Conservation (phyloP, 345 rosid species). For the Clarkia xantiana region DNA sequence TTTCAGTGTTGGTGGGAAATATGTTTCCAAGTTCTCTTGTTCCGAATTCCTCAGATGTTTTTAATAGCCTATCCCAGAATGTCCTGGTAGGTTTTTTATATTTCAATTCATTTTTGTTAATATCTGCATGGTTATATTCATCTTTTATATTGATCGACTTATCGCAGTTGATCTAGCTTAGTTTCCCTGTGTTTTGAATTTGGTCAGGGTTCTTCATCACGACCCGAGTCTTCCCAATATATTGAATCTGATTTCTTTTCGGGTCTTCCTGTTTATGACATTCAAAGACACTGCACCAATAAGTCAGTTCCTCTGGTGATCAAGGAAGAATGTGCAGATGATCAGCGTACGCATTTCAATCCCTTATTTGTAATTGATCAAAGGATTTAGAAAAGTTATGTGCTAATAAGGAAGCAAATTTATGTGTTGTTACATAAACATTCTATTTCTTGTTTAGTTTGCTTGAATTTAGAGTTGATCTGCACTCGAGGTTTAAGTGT, state of each 20-base stretch:
- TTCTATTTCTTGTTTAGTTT: neutral
- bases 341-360: conserved; percentile 26
- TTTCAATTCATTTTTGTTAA: too few species aligned
- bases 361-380: neutral
- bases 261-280: conserved; percentile 31
- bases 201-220: conserved; percentile 53
- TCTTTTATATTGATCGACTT: neutral
- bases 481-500: conserved; percentile 46
- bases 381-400: too few species aligned
- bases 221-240: conserved; percentile 18
- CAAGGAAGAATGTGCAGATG: conserved; percentile 7
- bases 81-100: conserved; percentile 47
- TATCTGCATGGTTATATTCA: too few species aligned
- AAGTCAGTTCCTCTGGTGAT: conserved; percentile 23
- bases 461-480: conserved; percentile 24
- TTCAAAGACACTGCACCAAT: conserved; percentile 39
- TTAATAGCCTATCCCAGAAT: conserved; percentile 23
- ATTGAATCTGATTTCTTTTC: conserved; percentile 53
- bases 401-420: too few species aligned
- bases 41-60: conserved; percentile 23
- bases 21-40: conserved; percentile 32
- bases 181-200: neutral
- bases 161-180: too few species aligned
- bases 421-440: too few species aligned
- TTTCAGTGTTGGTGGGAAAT: conserved; percentile 34